A percentile compares a stretch with the other conserved stretches of the same genome.
These are phyloP conservation scores for Vicia villosa DNA, from an alignment of 306 rosid genomes.

Conservation along the genomic window DNA sequence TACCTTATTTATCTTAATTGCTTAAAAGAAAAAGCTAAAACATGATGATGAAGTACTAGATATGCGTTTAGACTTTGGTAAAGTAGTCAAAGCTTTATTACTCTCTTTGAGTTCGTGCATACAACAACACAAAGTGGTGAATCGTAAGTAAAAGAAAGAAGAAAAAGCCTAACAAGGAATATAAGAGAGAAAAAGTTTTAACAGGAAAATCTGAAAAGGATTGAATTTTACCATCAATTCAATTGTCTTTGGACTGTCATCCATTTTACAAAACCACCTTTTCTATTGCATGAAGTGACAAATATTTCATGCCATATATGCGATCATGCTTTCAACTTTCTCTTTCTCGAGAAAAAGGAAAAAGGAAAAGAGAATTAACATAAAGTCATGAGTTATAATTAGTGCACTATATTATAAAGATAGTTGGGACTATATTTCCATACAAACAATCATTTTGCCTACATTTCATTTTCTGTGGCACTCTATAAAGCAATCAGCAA, in stretches of 20 bases:
- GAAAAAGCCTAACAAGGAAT: constrained; percentile 26
- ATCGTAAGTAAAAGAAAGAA: background rate
- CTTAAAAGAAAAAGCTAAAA: constrained; percentile 16
- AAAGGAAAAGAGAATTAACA: constrained; percentile 40
- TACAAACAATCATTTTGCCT: constrained; percentile 56
- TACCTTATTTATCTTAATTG: background rate
- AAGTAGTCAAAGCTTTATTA: constrained; percentile 30
- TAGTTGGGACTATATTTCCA: constrained; percentile 65
- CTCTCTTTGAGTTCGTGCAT: constrained; percentile 44
- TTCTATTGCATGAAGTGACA: constrained; percentile 60
- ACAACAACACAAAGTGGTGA: constrained; percentile 22
- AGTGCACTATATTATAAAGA: constrained; percentile 3
- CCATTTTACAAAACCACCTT: constrained; percentile 56
- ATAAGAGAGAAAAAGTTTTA: constrained; percentile 44
- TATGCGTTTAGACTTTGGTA: constrained; percentile 26
- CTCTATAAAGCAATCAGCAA: constrained; percentile 39
- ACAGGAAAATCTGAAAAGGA: constrained; percentile 30
- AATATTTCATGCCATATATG: constrained; percentile 44
- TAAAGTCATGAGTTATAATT: constrained; percentile 51
- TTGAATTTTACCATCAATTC: constrained; percentile 49
- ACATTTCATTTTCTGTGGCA: constrained; percentile 53
- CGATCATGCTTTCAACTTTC: constrained; percentile 48
- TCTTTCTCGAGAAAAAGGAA: constrained; percentile 44
- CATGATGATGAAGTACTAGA: constrained; percentile 1
- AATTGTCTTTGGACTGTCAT: constrained; percentile 72